These are phyloP conservation scores for Paspalum vaginatum DNA, from an alignment of 176 grass and related monocot genomes.

Conservation along the genomic window DNA sequence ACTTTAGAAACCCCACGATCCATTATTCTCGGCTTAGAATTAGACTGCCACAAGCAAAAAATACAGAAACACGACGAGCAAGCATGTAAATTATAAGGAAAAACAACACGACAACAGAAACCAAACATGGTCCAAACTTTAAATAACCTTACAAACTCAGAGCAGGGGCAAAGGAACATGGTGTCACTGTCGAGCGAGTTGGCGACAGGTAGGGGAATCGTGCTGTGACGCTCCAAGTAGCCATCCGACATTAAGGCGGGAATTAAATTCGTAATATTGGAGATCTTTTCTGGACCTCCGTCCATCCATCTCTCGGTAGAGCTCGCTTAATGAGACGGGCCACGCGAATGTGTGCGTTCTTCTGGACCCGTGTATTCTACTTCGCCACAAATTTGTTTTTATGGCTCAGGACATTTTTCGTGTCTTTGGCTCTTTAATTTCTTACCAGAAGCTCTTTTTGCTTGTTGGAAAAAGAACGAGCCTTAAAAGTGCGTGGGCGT, in stretches of 20 bases:
- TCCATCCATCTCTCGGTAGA: background rate
- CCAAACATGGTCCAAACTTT: background rate
- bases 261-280: constrained; percentile 30
- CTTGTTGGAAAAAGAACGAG: background rate
- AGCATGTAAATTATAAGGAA: background rate
- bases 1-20: constrained; percentile 12
- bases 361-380: background rate
- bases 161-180: background rate
- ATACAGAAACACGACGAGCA: background rate
- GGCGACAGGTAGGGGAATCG: background rate
- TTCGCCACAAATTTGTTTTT: background rate
- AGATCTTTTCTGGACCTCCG: constrained; percentile 34
- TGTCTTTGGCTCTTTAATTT: background rate
- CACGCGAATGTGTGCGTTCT: background rate
- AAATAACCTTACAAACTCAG: background rate
- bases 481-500: background rate
- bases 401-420: background rate
- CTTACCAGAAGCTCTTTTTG: no score
- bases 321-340: background rate
- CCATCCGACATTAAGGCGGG: constrained; percentile 4
- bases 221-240: background rate
- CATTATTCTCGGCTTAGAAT: background rate
- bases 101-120: background rate
- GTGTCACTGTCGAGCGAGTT: background rate
- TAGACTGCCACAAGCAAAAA: background rate